These are phyloP conservation scores for Naganishia albida DNA, from an alignment of 1,284 basidiomycete genomes.

Conservation along the genomic window DNA sequence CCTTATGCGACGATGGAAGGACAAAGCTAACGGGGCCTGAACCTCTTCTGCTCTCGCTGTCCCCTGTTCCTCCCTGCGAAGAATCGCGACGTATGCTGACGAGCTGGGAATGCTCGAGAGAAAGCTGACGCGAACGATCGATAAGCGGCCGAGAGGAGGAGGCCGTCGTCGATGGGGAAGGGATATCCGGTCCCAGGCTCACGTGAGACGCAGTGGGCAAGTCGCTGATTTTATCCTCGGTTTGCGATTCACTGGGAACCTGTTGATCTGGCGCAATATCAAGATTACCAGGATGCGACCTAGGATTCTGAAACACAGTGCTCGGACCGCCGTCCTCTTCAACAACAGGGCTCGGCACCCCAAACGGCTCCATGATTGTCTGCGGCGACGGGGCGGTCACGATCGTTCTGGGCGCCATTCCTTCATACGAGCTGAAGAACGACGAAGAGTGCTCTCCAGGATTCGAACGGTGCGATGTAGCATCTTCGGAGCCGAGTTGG, in stretches of 20 bases:
- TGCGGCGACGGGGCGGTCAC: constrained; percentile 20
- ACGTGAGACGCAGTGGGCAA: not conserved
- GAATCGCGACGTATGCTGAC: constrained; percentile 26
- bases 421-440: constrained; percentile 16
- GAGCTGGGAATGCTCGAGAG: constrained; percentile 13
- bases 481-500: not conserved
- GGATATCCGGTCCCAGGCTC: not conserved
- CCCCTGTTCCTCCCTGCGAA: not conserved
- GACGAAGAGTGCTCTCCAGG: constrained; percentile 1
- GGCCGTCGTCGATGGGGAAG: constrained; percentile 20
- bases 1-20: constrained; percentile 23
- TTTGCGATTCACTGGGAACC: not conserved
- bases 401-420: constrained; percentile 23
- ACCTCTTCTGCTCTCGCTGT: constrained; percentile 28
- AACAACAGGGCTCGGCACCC: not conserved
- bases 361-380: constrained; percentile 7
- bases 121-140: not conserved
- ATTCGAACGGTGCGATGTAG: not conserved
- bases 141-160: constrained; percentile 25
- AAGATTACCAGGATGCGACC: constrained; percentile 16
- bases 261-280: constrained; percentile 19
- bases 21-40: constrained; percentile 32
- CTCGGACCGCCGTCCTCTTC: constrained; percentile 3
- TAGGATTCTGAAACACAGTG: constrained; percentile 10
- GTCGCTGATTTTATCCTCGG: not conserved